A percentile compares a stretch with the other conserved stretches of the same genome.
phyloP scores from a whole-genome alignment of 495 filamentous ascomycete genomes.

The Penicillium diatomitis region DNA sequence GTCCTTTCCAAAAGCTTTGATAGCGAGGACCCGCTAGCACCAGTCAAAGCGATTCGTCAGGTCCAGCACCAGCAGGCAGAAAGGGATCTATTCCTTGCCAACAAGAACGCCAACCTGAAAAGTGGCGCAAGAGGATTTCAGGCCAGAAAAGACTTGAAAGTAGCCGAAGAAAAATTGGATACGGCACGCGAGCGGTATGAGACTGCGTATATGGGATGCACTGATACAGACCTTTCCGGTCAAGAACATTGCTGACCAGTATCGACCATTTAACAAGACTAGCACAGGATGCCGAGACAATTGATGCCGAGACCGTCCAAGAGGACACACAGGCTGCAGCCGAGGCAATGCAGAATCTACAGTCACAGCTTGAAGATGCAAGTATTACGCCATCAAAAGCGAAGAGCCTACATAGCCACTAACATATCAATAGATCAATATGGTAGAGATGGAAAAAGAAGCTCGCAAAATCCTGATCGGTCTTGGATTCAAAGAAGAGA shows the following conservation, averaged over 20 bases:
- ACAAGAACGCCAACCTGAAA: conserved; percentile 61
- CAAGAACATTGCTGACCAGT: background rate
- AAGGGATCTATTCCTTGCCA: conserved; percentile 53
- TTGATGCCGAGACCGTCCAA: conserved; percentile 43
- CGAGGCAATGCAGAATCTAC: conserved; percentile 53
- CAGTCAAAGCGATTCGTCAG: conserved; percentile 50
- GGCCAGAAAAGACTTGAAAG: conserved; percentile 59
- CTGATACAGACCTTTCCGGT: too few species aligned
- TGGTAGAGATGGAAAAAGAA: conserved; percentile 42
- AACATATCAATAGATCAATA: conserved; percentile 25
- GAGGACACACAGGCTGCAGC: conserved; percentile 54
- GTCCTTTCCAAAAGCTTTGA: conserved; percentile 38
- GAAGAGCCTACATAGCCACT: background rate
- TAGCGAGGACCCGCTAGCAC: conserved; percentile 41
- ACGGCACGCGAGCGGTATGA: conserved; percentile 44
- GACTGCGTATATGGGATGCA: background rate
- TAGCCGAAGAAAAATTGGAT: conserved; percentile 53
- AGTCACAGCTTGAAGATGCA: conserved; percentile 45
- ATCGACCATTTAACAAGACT: conserved; percentile 29
- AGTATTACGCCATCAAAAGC: background rate
- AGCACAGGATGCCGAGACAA: conserved; percentile 43
- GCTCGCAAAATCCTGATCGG: conserved; percentile 57
- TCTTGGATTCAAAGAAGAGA: conserved; percentile 60
- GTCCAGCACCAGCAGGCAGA: conserved; percentile 50
- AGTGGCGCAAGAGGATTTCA: conserved; percentile 65